phyloP scores from a whole-genome alignment of 2,329 filamentous ascomycete species.

The Fusarium paranaense region DNA sequence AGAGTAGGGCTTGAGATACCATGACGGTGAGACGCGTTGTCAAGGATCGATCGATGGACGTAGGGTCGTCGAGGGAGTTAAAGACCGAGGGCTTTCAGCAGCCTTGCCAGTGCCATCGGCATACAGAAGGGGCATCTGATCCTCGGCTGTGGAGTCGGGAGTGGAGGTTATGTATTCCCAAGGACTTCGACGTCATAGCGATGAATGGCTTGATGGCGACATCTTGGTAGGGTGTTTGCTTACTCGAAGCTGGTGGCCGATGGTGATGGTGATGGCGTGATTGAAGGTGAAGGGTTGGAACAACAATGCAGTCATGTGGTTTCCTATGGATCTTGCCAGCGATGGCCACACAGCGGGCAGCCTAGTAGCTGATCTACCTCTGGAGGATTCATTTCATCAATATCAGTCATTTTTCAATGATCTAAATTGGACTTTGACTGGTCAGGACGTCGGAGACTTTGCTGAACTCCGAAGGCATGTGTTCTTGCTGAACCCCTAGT shows the following conservation, averaged over 20 bases:
- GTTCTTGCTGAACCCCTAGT: not conserved
- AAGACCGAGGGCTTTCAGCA: not conserved
- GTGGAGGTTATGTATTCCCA: too few relatives aligned
- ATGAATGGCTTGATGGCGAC: too few relatives aligned
- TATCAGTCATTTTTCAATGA: not conserved
- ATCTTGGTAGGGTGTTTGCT: too few relatives aligned
- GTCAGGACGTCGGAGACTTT: not conserved
- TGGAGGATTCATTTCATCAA: not conserved
- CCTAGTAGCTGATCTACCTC: not conserved
- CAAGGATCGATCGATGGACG: not conserved
- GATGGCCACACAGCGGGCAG: not conserved
- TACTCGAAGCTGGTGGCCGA: too few relatives aligned
- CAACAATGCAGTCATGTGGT: not conserved
- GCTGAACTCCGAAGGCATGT: conserved; percentile 1
- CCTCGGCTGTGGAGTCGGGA: too few relatives aligned
- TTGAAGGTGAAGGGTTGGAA: not conserved
- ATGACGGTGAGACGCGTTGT: not conserved
- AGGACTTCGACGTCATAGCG: too few relatives aligned
- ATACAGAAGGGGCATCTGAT: too few relatives aligned
- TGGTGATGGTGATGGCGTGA: too few relatives aligned
- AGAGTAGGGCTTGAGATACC: not conserved
- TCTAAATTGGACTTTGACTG: not conserved
- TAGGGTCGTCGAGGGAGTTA: not conserved
- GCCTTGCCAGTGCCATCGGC: too few relatives aligned
- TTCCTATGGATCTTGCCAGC: not conserved